Percentiles rank a stretch among this genome's conserved stretches.
phyloP scores from a whole-genome alignment of 2,329 filamentous ascomycete species.

The Sphaerulina vaccinii region DNA sequence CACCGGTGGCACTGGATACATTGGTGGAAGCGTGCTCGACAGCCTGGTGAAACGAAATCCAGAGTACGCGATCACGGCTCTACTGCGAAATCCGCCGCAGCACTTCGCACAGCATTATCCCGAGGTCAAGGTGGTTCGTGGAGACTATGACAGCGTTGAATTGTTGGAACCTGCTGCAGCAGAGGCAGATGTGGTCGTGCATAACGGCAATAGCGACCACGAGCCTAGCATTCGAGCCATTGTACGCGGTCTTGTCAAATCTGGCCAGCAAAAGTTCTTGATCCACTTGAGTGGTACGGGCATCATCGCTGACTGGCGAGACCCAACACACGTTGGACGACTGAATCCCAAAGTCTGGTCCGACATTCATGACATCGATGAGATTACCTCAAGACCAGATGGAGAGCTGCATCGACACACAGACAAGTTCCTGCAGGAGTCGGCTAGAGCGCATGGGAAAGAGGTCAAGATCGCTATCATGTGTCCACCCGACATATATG shows the following conservation, averaged over 20 bases:
- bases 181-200: constrained; percentile 49
- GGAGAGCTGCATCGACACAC: constrained; percentile 61
- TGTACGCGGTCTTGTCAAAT: constrained; percentile 47
- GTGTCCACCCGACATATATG: constrained; percentile 65
- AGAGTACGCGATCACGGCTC: constrained; percentile 47
- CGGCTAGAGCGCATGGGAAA: constrained; percentile 43
- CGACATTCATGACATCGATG: constrained; percentile 53
- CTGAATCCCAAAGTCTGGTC: constrained; percentile 46
- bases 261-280: constrained; percentile 39
- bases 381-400: constrained; percentile 55
- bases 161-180: constrained; percentile 45
- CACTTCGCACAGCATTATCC: constrained; percentile 46
- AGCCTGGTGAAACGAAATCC: constrained; percentile 47
- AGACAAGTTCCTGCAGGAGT: constrained; percentile 61
- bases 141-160: constrained; percentile 44
- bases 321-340: constrained; percentile 41
- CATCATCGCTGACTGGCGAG: constrained; percentile 50
- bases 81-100: constrained; percentile 46
- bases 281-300: constrained; percentile 56
- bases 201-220: constrained; percentile 46
- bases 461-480: constrained; percentile 59
- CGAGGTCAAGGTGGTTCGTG: constrained; percentile 43
- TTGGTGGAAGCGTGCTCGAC: constrained; percentile 54
- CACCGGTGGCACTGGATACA: constrained; percentile 54
- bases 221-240: constrained; percentile 46